These are phyloP conservation scores for Umbilicus rupestris DNA, from an alignment of 164 flowering plant species.

Conservation along the genomic window DNA sequence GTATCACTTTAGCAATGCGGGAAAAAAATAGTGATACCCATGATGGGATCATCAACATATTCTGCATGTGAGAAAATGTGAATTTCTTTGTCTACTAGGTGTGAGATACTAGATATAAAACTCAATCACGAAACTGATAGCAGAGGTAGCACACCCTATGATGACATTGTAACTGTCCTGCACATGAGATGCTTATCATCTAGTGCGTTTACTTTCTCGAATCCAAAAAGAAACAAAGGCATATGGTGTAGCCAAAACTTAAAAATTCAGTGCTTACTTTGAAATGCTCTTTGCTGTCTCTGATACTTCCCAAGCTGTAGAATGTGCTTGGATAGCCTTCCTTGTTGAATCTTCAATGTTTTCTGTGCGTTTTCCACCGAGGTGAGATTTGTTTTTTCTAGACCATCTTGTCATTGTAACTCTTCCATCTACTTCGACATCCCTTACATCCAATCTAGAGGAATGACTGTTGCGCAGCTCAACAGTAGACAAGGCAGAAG, in stretches of 20 bases:
- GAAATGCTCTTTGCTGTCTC: slow-evolving; percentile 50
- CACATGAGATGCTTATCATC: neutral
- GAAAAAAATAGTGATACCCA: too few relatives aligned
- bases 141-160: neutral
- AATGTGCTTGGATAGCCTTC: slow-evolving; percentile 34
- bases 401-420: slow-evolving; percentile 79
- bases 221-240: neutral
- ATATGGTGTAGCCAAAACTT: neutral
- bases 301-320: slow-evolving; percentile 59
- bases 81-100: too few relatives aligned
- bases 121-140: neutral
- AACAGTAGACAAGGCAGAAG: slow-evolving; percentile 34
- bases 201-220: neutral
- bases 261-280: slow-evolving; percentile 38
- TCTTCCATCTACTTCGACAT: slow-evolving; percentile 72
- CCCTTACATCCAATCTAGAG: slow-evolving; percentile 57
- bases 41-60: too few relatives aligned
- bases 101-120: too few relatives aligned
- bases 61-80: too few relatives aligned
- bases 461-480: slow-evolving; percentile 38
- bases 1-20: too few relatives aligned
- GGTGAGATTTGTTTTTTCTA: slow-evolving; percentile 42
- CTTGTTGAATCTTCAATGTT: slow-evolving; percentile 41
- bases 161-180: neutral
- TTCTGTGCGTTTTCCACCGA: slow-evolving; percentile 30